Conservation (phyloP, 2,329 filamentous ascomycete species). For the Drechmeria coniospora region DNA sequence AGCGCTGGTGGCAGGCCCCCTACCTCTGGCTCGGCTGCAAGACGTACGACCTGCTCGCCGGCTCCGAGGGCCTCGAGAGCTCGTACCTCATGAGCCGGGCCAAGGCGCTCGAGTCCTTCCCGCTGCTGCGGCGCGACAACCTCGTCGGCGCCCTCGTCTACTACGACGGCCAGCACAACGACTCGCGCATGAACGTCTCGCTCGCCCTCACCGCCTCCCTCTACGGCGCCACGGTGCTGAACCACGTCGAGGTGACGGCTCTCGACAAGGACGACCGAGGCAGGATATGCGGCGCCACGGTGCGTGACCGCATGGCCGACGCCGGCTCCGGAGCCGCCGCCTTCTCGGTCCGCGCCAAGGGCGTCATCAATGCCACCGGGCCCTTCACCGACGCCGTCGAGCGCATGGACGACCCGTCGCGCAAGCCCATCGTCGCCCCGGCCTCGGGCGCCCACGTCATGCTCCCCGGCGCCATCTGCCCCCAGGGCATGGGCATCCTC, state of each 20-base stretch:
- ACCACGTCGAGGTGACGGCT: constrained; percentile 64
- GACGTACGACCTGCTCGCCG: constrained; percentile 67
- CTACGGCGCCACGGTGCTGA: constrained; percentile 66
- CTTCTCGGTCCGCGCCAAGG: constrained; percentile 62
- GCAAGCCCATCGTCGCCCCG: constrained; percentile 61
- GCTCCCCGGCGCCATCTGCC: constrained; percentile 64
- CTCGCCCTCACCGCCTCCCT: constrained; percentile 66
- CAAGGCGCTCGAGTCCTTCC: constrained; percentile 64
- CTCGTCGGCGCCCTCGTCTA: constrained; percentile 69
- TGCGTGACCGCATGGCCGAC: constrained; percentile 41
- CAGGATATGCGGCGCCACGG: constrained; percentile 50
- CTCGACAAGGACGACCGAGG: constrained; percentile 58
- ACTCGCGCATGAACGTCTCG: constrained; percentile 76
- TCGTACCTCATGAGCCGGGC: constrained; percentile 68
- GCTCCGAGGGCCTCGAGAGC: constrained; percentile 67
- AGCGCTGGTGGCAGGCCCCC: constrained; percentile 72
- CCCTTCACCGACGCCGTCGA: constrained; percentile 69
- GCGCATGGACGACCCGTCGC: constrained; percentile 59
- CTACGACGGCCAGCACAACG: constrained; percentile 78
- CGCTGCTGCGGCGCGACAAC: constrained; percentile 59
- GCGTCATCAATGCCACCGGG: constrained; percentile 71
- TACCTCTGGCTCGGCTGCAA: constrained; percentile 60
- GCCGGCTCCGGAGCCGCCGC: constrained; percentile 38
- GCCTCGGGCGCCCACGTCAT: constrained; percentile 74
- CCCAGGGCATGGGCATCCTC: constrained; percentile 67